Conservation (phyloP, 2,329 filamentous ascomycete genomes). For the Trichoderma koningiopsis region DNA sequence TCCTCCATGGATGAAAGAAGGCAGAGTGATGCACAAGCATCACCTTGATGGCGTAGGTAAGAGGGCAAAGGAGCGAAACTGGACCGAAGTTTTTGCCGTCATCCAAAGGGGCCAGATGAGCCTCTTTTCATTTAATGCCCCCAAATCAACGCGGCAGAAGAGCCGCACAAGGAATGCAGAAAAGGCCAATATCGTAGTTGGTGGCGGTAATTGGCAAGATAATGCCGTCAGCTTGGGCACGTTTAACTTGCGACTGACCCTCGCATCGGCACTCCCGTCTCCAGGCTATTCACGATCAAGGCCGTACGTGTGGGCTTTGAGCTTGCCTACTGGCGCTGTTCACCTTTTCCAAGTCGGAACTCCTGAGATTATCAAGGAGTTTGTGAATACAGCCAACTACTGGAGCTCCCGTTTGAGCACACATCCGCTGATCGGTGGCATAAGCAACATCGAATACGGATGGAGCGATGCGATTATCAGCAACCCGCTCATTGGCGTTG, state of each 20-base stretch:
- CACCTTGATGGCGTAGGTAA: slow-evolving; percentile 90
- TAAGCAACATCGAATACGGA: slow-evolving; percentile 96
- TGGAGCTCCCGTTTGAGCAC: slow-evolving; percentile 95
- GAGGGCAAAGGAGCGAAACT: slow-evolving; percentile 90
- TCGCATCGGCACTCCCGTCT: slow-evolving; percentile 84
- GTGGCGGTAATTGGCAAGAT: slow-evolving; percentile 97
- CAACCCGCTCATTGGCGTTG: slow-evolving; percentile 55
- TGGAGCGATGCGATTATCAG: slow-evolving; percentile 87
- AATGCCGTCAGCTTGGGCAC: slow-evolving; percentile 88
- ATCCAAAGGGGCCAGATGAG: slow-evolving; percentile 94
- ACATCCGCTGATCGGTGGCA: slow-evolving; percentile 86
- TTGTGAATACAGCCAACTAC: slow-evolving; percentile 93
- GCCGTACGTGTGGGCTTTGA: slow-evolving; percentile 92
- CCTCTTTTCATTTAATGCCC: slow-evolving; percentile 87
- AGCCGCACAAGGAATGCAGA: slow-evolving; percentile 55
- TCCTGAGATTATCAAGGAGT: slow-evolving; percentile 90
- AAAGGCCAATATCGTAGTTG: slow-evolving; percentile 67
- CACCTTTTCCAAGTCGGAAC: slow-evolving; percentile 99
- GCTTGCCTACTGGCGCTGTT: slow-evolving; percentile 87
- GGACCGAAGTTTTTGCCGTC: slow-evolving; percentile 94
- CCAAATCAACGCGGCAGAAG: slow-evolving; percentile 74
- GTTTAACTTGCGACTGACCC: slow-evolving; percentile 86
- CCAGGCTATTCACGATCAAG: slow-evolving; percentile 90
- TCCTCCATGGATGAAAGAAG: slow-evolving; percentile 98
- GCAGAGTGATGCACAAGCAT: slow-evolving; percentile 93